Conservation (phyloP, 179 eudicot genomes). For the Monotropa hypopitys region DNA sequence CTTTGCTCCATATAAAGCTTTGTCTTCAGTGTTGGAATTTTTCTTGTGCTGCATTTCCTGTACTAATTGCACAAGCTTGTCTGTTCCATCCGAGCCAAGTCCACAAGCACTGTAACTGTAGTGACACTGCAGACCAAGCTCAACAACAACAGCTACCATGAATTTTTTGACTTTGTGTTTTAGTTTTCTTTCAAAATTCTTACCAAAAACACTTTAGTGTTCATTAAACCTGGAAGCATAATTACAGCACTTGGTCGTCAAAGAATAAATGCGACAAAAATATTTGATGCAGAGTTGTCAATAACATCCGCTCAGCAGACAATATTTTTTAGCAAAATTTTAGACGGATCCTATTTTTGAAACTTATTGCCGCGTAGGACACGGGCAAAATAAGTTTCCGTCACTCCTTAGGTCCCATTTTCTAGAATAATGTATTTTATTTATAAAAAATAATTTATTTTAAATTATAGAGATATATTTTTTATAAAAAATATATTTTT, state of each 20-base stretch:
- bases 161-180: background rate
- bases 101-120: slow-evolving; percentile 95
- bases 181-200: background rate
- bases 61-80: slow-evolving; percentile 77
- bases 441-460: too few species aligned
- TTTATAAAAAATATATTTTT: too few species aligned
- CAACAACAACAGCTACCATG: background rate
- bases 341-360: too few species aligned
- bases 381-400: too few species aligned
- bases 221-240: background rate
- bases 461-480: too few species aligned
- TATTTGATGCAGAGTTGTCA: background rate
- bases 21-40: slow-evolving; percentile 33
- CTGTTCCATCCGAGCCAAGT: slow-evolving; percentile 93
- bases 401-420: too few species aligned
- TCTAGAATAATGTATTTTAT: too few species aligned
- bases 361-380: too few species aligned
- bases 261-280: background rate
- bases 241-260: background rate
- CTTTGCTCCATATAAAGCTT: slow-evolving; percentile 74
- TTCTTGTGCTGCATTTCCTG: slow-evolving; percentile 78
- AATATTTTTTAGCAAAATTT: too few species aligned
- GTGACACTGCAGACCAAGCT: slow-evolving; percentile 66
- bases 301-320: background rate
- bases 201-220: background rate